These are phyloP conservation scores for Xanthoconium purpureum DNA, from an alignment of 768 basidiomycete genomes.

Conservation along the genomic window DNA sequence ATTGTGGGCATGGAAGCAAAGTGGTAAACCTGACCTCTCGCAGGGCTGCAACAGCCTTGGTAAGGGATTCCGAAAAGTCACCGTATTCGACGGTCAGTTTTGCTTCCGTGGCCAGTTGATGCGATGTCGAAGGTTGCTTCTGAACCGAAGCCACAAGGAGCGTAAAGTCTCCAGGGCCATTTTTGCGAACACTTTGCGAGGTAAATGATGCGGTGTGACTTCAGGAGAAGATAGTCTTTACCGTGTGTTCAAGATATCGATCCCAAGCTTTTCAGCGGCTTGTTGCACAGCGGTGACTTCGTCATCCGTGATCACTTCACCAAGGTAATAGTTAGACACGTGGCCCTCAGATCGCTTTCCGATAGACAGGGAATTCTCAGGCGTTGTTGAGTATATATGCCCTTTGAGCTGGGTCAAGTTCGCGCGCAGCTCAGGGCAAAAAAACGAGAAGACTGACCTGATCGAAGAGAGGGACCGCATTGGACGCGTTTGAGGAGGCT, in stretches of 20 bases:
- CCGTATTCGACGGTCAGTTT: conserved; percentile 70
- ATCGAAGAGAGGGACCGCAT: conserved; percentile 60
- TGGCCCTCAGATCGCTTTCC: conserved; percentile 79
- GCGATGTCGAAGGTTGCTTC: conserved; percentile 35
- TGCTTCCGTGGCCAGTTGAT: conserved; percentile 46
- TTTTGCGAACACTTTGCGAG: conserved; percentile 63
- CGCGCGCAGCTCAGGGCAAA: not conserved
- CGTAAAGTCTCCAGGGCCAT: conserved; percentile 56
- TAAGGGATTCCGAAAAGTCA: conserved; percentile 61
- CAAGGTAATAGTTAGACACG: conserved; percentile 82
- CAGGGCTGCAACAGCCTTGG: conserved; percentile 53
- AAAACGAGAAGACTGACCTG: conserved; percentile 39
- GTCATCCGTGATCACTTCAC: conserved; percentile 65
- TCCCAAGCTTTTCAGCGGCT: conserved; percentile 68
- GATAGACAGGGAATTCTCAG: conserved; percentile 68
- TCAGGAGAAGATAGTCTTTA: conserved; percentile 23
- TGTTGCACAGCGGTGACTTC: conserved; percentile 76
- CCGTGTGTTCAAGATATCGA: conserved; percentile 84
- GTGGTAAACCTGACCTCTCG: conserved; percentile 43
- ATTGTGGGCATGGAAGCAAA: not conserved
- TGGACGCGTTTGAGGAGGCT: conserved; percentile 54
- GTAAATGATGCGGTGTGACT: not conserved
- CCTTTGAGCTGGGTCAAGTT: conserved; percentile 53
- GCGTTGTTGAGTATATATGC: conserved; percentile 66
- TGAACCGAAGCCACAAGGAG: conserved; percentile 74